Base-by-base conservation (phyloP, 2,329 filamentous ascomycete genomes). In the Sarocladium strictum region DNA sequence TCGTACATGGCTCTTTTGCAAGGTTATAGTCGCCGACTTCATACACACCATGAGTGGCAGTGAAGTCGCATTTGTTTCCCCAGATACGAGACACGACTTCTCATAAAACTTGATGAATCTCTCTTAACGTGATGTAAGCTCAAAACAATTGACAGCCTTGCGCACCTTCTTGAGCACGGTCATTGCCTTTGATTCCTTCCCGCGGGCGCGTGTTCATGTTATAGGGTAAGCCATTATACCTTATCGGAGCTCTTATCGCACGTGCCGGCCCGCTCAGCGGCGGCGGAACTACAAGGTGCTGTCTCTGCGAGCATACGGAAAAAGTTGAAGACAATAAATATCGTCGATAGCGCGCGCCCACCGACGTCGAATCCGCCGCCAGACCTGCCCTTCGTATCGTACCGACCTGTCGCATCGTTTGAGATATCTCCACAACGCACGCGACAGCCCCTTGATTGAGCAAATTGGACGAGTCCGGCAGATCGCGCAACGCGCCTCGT, bases 391-490 rank as follows among this genome's bases (percentile, higher is more conserved):
- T 38, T 38, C 11, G 35, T 5, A 14, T 38, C 35, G 21, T 17
- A 12, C 23, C 43, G 21, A 27, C n/a, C n/a, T 6, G n/a, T 43
- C 21, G 40, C 17, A 43, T 11, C 6, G 40, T 9, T 7, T 26
- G 4, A n/a, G 23, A 24, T 6, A 11, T 26, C 10, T 12, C 23
- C 11, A 7, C 3, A 27, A 7, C 15, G 6, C 23, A 6, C 43
- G 24, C 24, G 43, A 21, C 9, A 29, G 17, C 23, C 43, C 23
- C 9, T 29, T 17, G 23, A 3, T 27, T 10, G 23, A n/a, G 43
- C 24, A 51, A 15, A 35, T 21, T 35, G 19, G 23, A 12, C 47
- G 41, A 52, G 26, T 55, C 51, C 45, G 60, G 54, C 55, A 59
- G 60, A 40, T 40, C 33, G 50, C 50, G 32, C 32, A 33, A 38